Percentiles rank a stretch among this genome's conserved stretches.
These are phyloP conservation scores for Fusarium anguioides DNA, from an alignment of 2,329 filamentous ascomycete species.

Conservation along the genomic window DNA sequence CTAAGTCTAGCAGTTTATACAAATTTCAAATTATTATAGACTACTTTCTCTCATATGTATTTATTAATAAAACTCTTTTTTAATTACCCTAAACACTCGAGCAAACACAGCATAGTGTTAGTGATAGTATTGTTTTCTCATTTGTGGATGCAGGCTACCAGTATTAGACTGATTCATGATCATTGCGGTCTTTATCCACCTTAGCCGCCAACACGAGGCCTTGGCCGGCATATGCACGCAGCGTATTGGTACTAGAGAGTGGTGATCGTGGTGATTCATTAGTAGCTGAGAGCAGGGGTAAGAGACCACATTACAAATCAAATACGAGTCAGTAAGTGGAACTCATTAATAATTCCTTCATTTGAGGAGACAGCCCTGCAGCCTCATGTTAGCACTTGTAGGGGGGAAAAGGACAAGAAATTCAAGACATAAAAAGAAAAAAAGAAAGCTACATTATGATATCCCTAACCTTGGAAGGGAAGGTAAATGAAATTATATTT, in stretches of 20 bases:
- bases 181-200: background rate
- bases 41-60: rapidly evolving
- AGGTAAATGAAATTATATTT: background rate
- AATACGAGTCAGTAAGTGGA: background rate
- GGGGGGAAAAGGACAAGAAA: background rate
- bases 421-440: background rate
- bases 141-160: rapidly evolving
- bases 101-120: rapidly evolving
- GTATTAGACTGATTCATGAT: rapidly evolving
- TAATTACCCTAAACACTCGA: rapidly evolving
- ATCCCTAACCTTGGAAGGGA: background rate
- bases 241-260: no score
- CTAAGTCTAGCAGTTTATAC: background rate
- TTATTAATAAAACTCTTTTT: background rate
- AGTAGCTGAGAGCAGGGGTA: background rate
- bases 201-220: background rate
- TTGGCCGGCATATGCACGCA: background rate
- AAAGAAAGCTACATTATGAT: background rate
- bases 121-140: rapidly evolving
- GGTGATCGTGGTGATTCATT: background rate
- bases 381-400: background rate
- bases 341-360: background rate
- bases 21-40: rapidly evolving
- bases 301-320: background rate
- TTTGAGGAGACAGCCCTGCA: background rate